Base-by-base conservation (phyloP, 495 filamentous ascomycete genomes). In the Penicillium longicatenatum region DNA sequence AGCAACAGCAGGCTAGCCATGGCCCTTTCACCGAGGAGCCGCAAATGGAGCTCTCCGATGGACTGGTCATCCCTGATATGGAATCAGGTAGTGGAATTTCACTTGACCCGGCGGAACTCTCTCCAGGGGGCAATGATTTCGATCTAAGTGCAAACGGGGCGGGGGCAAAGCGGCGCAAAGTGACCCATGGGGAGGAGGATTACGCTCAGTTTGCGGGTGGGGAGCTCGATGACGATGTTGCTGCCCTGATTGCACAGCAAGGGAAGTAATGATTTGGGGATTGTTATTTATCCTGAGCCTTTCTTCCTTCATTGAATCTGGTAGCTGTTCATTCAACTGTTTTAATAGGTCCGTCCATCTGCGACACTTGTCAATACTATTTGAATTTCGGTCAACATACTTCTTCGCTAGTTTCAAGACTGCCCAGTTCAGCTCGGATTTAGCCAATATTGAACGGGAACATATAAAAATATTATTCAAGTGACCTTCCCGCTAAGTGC, bases 221-320 rank as follows among this genome's bases (percentile, higher is more conserved):
- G 59, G 91, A 86, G 29, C 77, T 95, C 60, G 91, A 95, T 65
- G 86, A 88, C 1, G 91, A 93, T 70, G 89, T 95, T 31, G 86
- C 87, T n/a, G 88, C 91, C 57, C 83, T 93, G 70, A 75, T 95
- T 57, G 80, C 84, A 51, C 82, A 84, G 39, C 78, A 85, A 57
- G 73, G 71, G n/a, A 60, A 55, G 26, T 48, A 62, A 33, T 41
- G 6, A 39, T 24, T 4, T 16, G 35, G 19, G 4, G 14, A 3
- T 22, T 30, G 3, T 24, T n/a, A 1, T 51, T 37, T 29, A 14
- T 29, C 14, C 16, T 7, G 16, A 16, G 26, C 7, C 6, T 17
- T 29, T 14, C 12, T 3, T 43, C 3, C 3, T 29, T 52, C 22
- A n/a, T 11, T 20, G 17, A 26, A 14, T 41, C 20, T 39, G 17